Base-by-base conservation (phyloP, 2,329 filamentous ascomycete species). In the Trichoderma breve region DNA sequence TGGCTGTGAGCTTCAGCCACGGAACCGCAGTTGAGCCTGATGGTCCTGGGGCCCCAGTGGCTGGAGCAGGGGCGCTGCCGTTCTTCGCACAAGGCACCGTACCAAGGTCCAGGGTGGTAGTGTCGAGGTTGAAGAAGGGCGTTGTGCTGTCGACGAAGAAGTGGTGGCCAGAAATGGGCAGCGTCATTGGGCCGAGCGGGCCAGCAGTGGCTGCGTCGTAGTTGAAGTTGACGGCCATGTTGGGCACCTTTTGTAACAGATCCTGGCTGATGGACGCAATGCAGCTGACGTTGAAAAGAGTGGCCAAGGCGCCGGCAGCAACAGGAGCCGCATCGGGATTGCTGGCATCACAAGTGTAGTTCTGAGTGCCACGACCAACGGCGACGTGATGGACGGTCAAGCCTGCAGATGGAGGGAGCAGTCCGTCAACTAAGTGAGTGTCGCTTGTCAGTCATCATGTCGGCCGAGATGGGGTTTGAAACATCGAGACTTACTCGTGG, bases 281-380 rank as follows among this genome's bases (percentile, higher is more conserved):
- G 83, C 95, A 98, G 76, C 90, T 93, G 72, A 91, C 92, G 82
- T 98, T 94, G 90, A 93, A 98, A 77, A 98, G 92, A 1, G 89
- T 91, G 70, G 95, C 95, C 0, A 93, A 79, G 69, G 95, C 95
- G 74, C 95, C 95, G 64, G 85, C 81, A 21, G 90, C 86, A 11
- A 84, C 85, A 15, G 95, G 95, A 0, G 83, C 83, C 0, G 89
- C 87, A 4, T 87, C 87, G 2, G 88, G 79, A 76, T 92, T 88
- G 74, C 82, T 82, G 69, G 86, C 83, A 72, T 88, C 85, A 85
- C 95, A 98, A 66, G 93, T 97, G 85, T 98, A 98, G 87, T 98
- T 98, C 84, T 98, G 91, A 8, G 93, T 96, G 73, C 95, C 95
- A 58, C 93, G 91, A 77, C 95, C 95, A 74, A 98, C 85, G 79